A percentile compares a stretch with the other conserved stretches of the same genome.
These are phyloP conservation scores for Jatropha podagrica DNA, from an alignment of 441 rosid genomes.

Conservation along the genomic window DNA sequence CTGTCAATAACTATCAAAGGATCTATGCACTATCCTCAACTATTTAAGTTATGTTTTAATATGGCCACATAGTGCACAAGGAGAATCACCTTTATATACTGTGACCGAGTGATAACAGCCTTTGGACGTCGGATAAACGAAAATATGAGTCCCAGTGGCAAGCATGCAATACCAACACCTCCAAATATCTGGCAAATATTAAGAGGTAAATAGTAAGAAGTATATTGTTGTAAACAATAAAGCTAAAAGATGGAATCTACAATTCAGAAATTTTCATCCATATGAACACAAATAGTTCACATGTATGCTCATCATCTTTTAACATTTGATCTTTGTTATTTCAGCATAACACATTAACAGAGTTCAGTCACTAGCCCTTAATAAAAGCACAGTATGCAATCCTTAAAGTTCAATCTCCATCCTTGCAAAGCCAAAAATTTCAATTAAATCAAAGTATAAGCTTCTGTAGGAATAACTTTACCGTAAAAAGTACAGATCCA, in stretches of 20 bases:
- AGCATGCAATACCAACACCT: conserved; percentile 94
- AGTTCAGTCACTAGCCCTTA: conserved; percentile 6
- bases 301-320: neutral
- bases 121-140: conserved; percentile 92
- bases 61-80: conserved; percentile 4
- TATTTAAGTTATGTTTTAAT: neutral
- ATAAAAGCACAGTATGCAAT: neutral
- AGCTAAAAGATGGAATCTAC: neutral
- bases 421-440: neutral
- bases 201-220: conserved; percentile 13
- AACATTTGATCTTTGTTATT: neutral
- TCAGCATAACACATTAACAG: neutral
- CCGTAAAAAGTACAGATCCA: conserved; percentile 98
- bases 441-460: conserved; percentile 9
- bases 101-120: conserved; percentile 97
- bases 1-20: conserved; percentile 15
- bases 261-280: neutral
- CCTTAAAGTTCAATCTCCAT: neutral
- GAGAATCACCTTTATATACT: conserved; percentile 80
- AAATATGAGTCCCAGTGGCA: conserved; percentile 92
- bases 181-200: conserved; percentile 76
- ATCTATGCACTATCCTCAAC: neutral
- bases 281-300: neutral
- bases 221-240: conserved; percentile 4
- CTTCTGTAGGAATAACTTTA: conserved; percentile 35